Conservation (phyloP, 768 basidiomycete species). For the Daedalea quercina region DNA sequence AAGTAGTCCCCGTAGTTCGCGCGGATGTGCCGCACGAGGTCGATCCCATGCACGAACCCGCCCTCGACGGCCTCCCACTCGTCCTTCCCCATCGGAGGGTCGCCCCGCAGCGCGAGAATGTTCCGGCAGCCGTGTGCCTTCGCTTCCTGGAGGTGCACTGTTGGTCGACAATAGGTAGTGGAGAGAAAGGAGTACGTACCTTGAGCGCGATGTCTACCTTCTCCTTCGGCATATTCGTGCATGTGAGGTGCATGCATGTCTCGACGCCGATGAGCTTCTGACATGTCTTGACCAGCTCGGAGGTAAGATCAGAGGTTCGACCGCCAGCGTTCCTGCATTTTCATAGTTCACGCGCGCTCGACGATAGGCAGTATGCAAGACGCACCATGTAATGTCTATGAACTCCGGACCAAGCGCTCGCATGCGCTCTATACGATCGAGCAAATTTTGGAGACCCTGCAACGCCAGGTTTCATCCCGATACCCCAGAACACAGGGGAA, state of each 20-base stretch:
- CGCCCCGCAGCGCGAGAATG: conserved; percentile 88
- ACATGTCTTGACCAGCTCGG: conserved; percentile 91
- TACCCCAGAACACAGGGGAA: not conserved
- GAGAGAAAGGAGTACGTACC: conserved; percentile 39
- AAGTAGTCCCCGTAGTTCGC: conserved; percentile 84
- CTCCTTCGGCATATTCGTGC: conserved; percentile 96
- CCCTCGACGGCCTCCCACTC: conserved; percentile 91
- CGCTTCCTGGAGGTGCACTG: conserved; percentile 55
- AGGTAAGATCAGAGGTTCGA: conserved; percentile 88
- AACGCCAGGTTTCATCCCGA: conserved; percentile 3
- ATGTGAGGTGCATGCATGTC: conserved; percentile 98
- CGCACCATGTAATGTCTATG: conserved; percentile 90
- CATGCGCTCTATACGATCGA: conserved; percentile 99
- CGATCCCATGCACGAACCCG: conserved; percentile 86
- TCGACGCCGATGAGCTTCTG: conserved; percentile 91
- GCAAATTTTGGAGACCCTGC: conserved; percentile 89
- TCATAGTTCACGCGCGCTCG: not conserved
- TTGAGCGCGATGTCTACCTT: conserved; percentile 89
- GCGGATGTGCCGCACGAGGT: conserved; percentile 87
- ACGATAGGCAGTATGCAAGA: conserved; percentile 4
- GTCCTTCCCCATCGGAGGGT: conserved; percentile 83
- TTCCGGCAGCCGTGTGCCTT: conserved; percentile 87
- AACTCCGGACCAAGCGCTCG: conserved; percentile 92
- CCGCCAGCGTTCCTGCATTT: conserved; percentile 87
- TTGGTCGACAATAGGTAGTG: not conserved